phyloP scores from a whole-genome alignment of 176 grass and related monocot genomes.

The Eleusine indica region DNA sequence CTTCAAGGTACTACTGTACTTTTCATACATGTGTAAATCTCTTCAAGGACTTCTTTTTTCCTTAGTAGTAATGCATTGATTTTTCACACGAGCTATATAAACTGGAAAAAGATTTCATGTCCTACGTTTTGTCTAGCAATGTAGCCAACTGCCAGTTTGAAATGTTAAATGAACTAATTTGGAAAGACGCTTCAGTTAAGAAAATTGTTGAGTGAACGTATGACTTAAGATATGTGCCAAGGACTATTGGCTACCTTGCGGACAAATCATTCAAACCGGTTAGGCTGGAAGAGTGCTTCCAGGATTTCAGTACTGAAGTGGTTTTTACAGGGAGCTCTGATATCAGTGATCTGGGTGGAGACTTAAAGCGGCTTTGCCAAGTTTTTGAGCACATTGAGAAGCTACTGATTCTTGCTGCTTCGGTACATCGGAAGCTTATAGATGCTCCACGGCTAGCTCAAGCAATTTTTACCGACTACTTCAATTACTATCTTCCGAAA shows the following conservation, averaged over 20 bases:
- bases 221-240: background rate
- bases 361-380: constrained; percentile 78
- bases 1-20: constrained; percentile 66
- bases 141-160: background rate
- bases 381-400: constrained; percentile 95
- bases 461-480: constrained; percentile 82
- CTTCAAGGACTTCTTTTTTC: constrained; percentile 16
- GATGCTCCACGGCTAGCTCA: constrained; percentile 71
- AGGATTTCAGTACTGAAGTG: constrained; percentile 18
- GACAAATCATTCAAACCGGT: constrained; percentile 27
- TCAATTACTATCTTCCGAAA: constrained; percentile 87
- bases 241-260: constrained; percentile 5
- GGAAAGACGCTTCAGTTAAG: background rate
- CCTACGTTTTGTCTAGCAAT: constrained; percentile 24
- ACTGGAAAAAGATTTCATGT: background rate
- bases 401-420: constrained; percentile 83
- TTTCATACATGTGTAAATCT: background rate
- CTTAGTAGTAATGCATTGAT: constrained; percentile 6
- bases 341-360: constrained; percentile 74
- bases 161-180: background rate
- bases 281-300: constrained; percentile 20
- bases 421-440: constrained; percentile 68
- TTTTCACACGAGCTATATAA: background rate
- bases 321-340: constrained; percentile 63
- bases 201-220: constrained; percentile 1